Percentiles rank a stretch among this genome's conserved stretches.
phyloP scores from a whole-genome alignment of 176 grass and related monocot species.

The Triticum turgidum region DNA sequence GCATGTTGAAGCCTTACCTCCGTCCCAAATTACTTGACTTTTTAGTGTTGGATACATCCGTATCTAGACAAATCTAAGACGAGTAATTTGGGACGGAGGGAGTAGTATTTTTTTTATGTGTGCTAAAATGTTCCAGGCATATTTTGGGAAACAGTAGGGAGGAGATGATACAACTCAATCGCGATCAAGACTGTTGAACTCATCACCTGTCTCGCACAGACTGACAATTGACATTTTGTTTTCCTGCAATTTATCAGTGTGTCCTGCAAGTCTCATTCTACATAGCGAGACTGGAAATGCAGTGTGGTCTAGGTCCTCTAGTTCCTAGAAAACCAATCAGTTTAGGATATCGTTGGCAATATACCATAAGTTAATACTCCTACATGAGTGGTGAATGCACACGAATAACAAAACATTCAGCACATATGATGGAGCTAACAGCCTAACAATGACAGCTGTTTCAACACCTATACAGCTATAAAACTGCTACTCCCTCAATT shows the following conservation, averaged over 20 bases:
- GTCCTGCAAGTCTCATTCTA: not conserved
- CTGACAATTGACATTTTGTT: not conserved
- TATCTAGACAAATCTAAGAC: too few relatives aligned
- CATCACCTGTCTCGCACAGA: not conserved
- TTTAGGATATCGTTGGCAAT: not conserved
- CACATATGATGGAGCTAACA: not conserved
- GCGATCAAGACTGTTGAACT: not conserved
- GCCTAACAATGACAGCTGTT: not conserved
- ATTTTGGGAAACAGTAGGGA: not conserved
- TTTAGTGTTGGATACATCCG: too few relatives aligned
- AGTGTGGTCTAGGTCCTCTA: not conserved
- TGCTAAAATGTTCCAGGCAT: conserved; percentile 24
- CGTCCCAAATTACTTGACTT: too few relatives aligned
- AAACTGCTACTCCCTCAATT: not conserved
- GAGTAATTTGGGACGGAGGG: too few relatives aligned
- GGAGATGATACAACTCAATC: not conserved
- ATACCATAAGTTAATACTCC: not conserved
- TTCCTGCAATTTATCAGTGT: not conserved
- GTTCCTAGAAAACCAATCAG: not conserved
- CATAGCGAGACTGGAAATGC: not conserved
- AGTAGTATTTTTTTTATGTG: not conserved
- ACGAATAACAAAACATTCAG: not conserved
- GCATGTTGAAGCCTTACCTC: not conserved
- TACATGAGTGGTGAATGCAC: not conserved
- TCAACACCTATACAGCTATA: not conserved